These are phyloP conservation scores for Prunus davidiana DNA, from an alignment of 306 rosid genomes.

Conservation along the genomic window DNA sequence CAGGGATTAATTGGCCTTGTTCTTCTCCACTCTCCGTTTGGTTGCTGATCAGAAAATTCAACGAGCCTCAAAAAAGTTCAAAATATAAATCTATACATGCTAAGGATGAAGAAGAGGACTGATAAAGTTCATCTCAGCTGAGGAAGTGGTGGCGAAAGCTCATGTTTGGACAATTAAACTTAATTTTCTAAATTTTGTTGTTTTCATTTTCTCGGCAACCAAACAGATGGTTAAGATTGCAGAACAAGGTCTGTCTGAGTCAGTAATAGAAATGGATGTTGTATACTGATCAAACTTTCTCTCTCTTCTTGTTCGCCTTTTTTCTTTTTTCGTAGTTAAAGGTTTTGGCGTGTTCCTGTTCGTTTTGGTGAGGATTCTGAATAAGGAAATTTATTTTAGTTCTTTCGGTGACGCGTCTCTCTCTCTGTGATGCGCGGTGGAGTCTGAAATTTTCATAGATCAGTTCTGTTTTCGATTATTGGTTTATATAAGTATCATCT, in stretches of 20 bases:
- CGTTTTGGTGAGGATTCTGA: constrained; percentile 96
- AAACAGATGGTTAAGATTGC: constrained; percentile 36
- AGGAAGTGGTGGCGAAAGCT: not conserved
- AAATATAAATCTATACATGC: too few relatives aligned
- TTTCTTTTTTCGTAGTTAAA: constrained; percentile 37
- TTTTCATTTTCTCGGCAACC: constrained; percentile 51
- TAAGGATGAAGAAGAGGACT: not conserved
- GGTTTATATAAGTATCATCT: not conserved
- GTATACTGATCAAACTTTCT: constrained; percentile 50
- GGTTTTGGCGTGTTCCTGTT: constrained; percentile 78
- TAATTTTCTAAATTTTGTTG: not conserved
- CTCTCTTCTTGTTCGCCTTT: constrained; percentile 25
- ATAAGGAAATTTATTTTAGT: constrained; percentile 62
- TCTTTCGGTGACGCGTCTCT: constrained; percentile 54
- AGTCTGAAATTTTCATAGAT: constrained; percentile 36
- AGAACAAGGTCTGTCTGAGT: constrained; percentile 3
- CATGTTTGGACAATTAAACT: constrained; percentile 2
- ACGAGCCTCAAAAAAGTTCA: not conserved
- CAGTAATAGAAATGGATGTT: constrained; percentile 17
- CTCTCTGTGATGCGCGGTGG: constrained; percentile 49
- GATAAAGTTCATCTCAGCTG: constrained; percentile 13
- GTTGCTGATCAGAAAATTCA: constrained; percentile 40
- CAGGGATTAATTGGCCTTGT: not conserved
- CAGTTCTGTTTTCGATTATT: constrained; percentile 4
- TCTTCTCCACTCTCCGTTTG: constrained; percentile 34